Percentiles rank a stretch among this genome's conserved stretches.
Evolutionary conservation across 768 basidiomycete genomes (phyloP).

Genomic region (Mycena chlorophos): DNA sequence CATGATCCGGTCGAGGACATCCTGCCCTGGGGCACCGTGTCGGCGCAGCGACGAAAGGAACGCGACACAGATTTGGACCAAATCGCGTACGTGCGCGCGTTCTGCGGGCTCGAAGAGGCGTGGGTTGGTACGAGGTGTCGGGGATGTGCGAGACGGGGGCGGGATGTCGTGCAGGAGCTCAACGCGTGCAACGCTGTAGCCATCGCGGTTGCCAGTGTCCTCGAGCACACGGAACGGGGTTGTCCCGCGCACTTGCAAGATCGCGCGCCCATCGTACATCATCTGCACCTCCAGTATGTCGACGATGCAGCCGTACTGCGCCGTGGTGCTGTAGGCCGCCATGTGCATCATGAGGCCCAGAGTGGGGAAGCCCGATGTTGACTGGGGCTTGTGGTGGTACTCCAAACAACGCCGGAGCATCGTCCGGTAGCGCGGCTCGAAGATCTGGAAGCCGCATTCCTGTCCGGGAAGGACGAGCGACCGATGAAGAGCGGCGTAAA

Average conservation of each 20-base stretch:
- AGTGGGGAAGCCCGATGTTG: neutral
- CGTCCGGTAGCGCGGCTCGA: neutral
- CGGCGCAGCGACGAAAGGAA: neutral
- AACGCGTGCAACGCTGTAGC: neutral
- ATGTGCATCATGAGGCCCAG: neutral
- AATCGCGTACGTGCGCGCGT: neutral
- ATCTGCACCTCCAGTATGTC: neutral
- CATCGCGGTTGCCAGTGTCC: neutral
- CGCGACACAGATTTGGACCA: neutral
- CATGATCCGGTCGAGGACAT: neutral
- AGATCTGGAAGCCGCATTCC: neutral
- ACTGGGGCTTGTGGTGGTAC: neutral
- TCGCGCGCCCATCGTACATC: neutral
- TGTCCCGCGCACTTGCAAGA: neutral
- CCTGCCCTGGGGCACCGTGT: neutral
- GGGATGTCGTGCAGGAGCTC: too few relatives aligned
- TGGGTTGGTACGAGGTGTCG: neutral
- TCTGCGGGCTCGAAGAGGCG: neutral
- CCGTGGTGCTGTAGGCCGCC: too few relatives aligned
- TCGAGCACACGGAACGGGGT: neutral
- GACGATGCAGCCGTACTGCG: neutral
- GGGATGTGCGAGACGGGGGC: neutral
- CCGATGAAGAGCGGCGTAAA: neutral
- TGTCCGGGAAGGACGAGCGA: neutral
- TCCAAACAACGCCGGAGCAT: neutral